Base-by-base conservation (phyloP, 805 yeast species). In the Hagleromyces aurorensis region DNA sequence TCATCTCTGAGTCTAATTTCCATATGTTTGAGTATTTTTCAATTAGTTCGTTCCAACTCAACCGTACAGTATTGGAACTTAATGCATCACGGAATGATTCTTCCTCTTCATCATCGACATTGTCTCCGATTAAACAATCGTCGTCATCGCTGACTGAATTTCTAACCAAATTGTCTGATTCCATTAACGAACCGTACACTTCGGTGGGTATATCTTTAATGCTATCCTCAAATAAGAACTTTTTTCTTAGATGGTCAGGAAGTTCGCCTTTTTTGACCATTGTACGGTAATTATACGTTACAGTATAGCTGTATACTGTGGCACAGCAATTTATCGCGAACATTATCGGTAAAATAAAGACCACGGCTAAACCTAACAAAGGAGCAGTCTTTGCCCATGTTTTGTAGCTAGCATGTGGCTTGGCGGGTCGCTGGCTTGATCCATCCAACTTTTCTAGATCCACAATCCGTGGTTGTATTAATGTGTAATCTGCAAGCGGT, bases 271-370 rank as follows among this genome's bases (percentile, higher is more conserved):
- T 32, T 15, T 32, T 34, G 6, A 55, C 27, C 32, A 46, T 34
- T 13, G 33, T 46, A 14, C 54, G 48, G 23, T 46, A 48, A 29
- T 39, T 41, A 15, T 38, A 35, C 4, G 55, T 52, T 3, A 46
- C 44, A 27, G 43, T 13, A 30, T 48, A 46, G 29, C 59, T 50
- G 34, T 53, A 53, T 9, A 53, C 32, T 9, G 57, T 53, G 4
- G 57, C 59, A 6, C 40, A 22, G 2, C 43, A 23, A 32, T 55
- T 53, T 19, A 52, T 27, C 9, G 46, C 33, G 10, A 55, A 32
- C 21, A 44, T 41, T 6, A 53, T 28, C 2, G 60, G 60, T 11
- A 55, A 34, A 10, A 53, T 12, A 11, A 50, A 8, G 2, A 40
- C 13, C 3, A 35, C 31, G 14, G 32, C 33, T 10, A 37, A 17